Percentiles rank a stretch among this genome's conserved stretches.
These are phyloP conservation scores for Kitagawia praeruptora DNA, from an alignment of 129 eudicot species.

Conservation along the genomic window DNA sequence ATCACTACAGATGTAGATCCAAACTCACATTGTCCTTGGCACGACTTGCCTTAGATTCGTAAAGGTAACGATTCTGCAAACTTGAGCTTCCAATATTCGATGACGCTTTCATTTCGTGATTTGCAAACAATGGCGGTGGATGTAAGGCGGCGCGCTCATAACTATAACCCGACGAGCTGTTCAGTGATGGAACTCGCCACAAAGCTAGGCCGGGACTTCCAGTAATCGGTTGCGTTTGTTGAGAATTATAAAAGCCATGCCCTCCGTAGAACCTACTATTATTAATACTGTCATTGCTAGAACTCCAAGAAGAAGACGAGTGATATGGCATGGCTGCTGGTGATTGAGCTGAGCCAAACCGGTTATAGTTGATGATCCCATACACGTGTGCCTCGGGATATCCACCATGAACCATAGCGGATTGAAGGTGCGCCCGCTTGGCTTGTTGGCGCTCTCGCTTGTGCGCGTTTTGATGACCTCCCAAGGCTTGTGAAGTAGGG, in stretches of 20 bases:
- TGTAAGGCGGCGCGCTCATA: slow-evolving; percentile 21
- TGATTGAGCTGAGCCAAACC: slow-evolving; percentile 26
- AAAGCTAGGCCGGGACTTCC: slow-evolving; percentile 67
- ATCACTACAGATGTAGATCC: slow-evolving; percentile 73
- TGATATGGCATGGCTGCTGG: slow-evolving; percentile 16
- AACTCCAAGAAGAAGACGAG: slow-evolving; percentile 40
- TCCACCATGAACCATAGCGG: slow-evolving; percentile 44
- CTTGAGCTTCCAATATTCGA: slow-evolving; percentile 9
- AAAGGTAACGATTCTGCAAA: slow-evolving; percentile 38
- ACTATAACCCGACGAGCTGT: slow-evolving; percentile 18
- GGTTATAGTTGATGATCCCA: slow-evolving; percentile 52
- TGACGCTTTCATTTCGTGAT: slow-evolving; percentile 14
- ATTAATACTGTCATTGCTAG: slow-evolving; percentile 14
- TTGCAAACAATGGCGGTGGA: slow-evolving; percentile 21
- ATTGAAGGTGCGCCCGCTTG: slow-evolving; percentile 84
- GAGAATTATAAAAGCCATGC: slow-evolving; percentile 18
- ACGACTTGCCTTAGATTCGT: slow-evolving; percentile 35
- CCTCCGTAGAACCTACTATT: slow-evolving; percentile 24
- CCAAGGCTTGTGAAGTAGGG: slow-evolving; percentile 97
- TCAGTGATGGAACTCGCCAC: slow-evolving; percentile 59
- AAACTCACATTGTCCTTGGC: slow-evolving; percentile 84
- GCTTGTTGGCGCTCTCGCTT: slow-evolving; percentile 96
- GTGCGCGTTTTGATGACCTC: slow-evolving; percentile 99
- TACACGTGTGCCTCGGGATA: slow-evolving; percentile 45
- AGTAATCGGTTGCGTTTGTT: slow-evolving; percentile 39